A percentile compares a stretch with the other conserved stretches of the same genome.
These are phyloP conservation scores for Clavispora carvajalis DNA, from an alignment of 805 yeast species.

Conservation along the genomic window DNA sequence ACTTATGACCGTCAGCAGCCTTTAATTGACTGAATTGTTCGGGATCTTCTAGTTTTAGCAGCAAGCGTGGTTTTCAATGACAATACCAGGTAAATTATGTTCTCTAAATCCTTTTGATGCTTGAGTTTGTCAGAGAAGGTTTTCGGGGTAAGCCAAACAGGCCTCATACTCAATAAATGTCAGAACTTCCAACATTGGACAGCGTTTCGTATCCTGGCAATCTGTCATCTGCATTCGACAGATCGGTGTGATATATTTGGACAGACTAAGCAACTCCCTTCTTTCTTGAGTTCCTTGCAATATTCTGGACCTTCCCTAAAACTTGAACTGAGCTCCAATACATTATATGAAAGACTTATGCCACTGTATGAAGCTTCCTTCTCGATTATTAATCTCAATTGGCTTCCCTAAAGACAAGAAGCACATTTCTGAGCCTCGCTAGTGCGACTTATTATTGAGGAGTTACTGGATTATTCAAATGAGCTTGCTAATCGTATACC, in stretches of 20 bases:
- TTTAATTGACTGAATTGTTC: constrained; percentile 19
- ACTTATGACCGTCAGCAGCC: not conserved
- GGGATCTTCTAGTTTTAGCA: constrained; percentile 23
- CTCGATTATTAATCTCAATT: not conserved
- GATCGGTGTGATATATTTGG: too few relatives aligned
- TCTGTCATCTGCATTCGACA: too few relatives aligned
- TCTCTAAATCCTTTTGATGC: constrained; percentile 51
- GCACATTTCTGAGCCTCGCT: not conserved
- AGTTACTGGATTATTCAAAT: not conserved
- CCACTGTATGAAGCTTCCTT: not conserved
- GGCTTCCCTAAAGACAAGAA: not conserved
- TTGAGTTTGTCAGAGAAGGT: constrained; percentile 44
- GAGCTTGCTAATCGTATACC: too few relatives aligned
- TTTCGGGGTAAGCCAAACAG: constrained; percentile 65
- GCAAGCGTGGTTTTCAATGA: constrained; percentile 32
- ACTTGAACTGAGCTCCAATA: not conserved
- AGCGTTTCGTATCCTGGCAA: too few relatives aligned
- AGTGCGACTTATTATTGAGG: not conserved
- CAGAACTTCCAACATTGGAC: too few relatives aligned
- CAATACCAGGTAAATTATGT: constrained; percentile 38
- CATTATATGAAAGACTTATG: not conserved
- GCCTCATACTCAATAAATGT: constrained; percentile 49
- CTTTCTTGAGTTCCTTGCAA: not conserved
- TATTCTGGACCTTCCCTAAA: not conserved
- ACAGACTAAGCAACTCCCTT: not conserved